Conservation (phyloP, 257 asterid species). For the Thymus mandschuricus region DNA sequence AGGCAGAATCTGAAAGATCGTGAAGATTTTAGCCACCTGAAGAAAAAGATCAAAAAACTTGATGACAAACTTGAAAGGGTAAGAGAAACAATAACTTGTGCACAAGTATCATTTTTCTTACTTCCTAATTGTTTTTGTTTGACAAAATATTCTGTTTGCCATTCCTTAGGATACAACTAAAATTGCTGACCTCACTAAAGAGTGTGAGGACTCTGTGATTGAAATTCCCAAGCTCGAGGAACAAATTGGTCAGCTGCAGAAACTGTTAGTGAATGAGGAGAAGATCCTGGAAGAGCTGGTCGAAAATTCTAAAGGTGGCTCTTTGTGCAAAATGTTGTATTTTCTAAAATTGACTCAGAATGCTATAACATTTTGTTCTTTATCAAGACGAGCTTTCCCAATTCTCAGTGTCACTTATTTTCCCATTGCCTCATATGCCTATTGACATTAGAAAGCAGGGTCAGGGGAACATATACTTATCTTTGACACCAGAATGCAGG, state of each 20-base stretch:
- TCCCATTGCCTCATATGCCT: not conserved
- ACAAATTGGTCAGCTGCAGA: constrained; percentile 71
- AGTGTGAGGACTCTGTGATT: constrained; percentile 71
- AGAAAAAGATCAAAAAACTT: constrained; percentile 81
- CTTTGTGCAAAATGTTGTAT: not conserved
- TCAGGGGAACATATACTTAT: not conserved
- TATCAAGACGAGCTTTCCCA: constrained; percentile 2
- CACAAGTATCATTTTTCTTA: not conserved
- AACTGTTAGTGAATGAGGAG: constrained; percentile 70
- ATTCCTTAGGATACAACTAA: constrained; percentile 68
- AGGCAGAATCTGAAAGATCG: constrained; percentile 89
- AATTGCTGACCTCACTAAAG: constrained; percentile 63
- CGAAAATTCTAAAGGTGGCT: constrained; percentile 77
- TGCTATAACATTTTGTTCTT: constrained; percentile 1
- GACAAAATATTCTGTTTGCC: constrained; percentile 13
- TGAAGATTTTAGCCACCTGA: constrained; percentile 82
- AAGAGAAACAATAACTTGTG: constrained; percentile 19
- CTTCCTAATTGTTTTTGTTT: constrained; percentile 2
- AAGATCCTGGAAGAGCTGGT: constrained; percentile 73
- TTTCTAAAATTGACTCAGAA: not conserved
- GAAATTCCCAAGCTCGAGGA: constrained; percentile 84
- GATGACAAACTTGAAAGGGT: constrained; percentile 90
- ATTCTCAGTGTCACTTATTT: not conserved
- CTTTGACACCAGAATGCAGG: not conserved
- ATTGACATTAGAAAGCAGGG: not conserved